Conservation (phyloP, 2,329 filamentous ascomycete genomes). For the Curvularia verruculosa region DNA sequence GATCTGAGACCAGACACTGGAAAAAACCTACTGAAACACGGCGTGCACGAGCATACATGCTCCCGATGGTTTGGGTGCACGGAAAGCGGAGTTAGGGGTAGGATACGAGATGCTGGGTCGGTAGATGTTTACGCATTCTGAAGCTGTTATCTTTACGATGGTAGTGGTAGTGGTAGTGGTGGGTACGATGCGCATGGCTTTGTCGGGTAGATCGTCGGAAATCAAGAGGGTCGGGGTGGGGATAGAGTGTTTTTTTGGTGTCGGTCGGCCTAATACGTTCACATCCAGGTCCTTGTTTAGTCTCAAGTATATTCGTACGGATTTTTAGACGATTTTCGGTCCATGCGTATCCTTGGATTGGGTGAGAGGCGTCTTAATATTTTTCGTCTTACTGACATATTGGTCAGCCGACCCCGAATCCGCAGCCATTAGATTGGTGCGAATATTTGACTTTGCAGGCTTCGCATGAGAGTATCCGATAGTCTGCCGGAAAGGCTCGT, state of each 20-base stretch:
- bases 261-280: neutral
- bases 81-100: neutral
- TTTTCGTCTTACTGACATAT: neutral
- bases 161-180: neutral
- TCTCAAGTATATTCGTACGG: neutral
- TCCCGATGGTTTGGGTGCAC: neutral
- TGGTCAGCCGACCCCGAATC: neutral
- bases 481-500: neutral
- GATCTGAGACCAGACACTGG: conserved; percentile 25
- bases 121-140: neutral
- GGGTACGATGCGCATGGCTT: neutral
- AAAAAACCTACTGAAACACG: conserved; percentile 31
- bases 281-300: neutral
- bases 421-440: neutral
- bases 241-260: neutral
- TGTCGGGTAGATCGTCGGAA: neutral
- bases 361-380: neutral
- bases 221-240: neutral
- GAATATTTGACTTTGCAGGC: neutral
- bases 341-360: neutral
- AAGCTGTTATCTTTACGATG: neutral
- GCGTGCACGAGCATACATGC: conserved; percentile 15
- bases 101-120: neutral
- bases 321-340: neutral
- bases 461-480: neutral